A percentile compares a stretch with the other conserved stretches of the same genome.
Conservation (phyloP, 352 stramenopile species). For the Phytophthora sp. region DNA sequence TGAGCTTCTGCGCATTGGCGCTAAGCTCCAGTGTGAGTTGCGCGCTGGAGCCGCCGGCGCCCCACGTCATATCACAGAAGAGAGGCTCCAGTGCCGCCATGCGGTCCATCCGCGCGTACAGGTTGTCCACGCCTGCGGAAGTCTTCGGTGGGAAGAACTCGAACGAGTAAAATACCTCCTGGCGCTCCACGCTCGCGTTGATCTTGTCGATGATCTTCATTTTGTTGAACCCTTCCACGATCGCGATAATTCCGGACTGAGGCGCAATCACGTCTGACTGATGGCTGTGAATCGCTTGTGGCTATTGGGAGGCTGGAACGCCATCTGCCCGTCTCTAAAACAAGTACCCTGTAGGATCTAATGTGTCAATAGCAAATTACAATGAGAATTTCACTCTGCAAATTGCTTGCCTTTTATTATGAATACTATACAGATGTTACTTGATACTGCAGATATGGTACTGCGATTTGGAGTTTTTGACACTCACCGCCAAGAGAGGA, state of each 20-base stretch:
- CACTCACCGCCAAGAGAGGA: conserved; percentile 1
- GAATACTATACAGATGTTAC: too few relatives aligned
- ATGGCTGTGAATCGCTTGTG: conserved; percentile 26
- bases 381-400: too few relatives aligned
- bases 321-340: not conserved
- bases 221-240: not conserved
- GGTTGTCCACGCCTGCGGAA: conserved; percentile 95
- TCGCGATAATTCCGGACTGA: conserved; percentile 27
- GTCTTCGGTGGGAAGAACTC: conserved; percentile 99
- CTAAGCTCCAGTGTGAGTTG: conserved; percentile 96
- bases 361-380: not conserved
- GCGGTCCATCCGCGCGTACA: conserved; percentile 96
- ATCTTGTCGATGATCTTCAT: conserved; percentile 94
- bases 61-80: conserved; percentile 99
- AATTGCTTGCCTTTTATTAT: too few relatives aligned
- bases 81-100: conserved; percentile 95
- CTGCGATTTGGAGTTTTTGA: not conserved
- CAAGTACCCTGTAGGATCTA: not conserved
- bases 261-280: not conserved
- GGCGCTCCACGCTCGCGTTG: conserved; percentile 70
- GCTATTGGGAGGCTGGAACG: too few relatives aligned
- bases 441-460: not conserved
- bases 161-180: conserved; percentile 95
- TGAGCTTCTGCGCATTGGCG: conserved; percentile 92
- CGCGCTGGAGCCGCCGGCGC: conserved; percentile 95